Evolutionary conservation across 208 protist species (phyloP), one percentile per base, ranked within the genome.

Genomic region (Wallacemonas sp.): DNA sequence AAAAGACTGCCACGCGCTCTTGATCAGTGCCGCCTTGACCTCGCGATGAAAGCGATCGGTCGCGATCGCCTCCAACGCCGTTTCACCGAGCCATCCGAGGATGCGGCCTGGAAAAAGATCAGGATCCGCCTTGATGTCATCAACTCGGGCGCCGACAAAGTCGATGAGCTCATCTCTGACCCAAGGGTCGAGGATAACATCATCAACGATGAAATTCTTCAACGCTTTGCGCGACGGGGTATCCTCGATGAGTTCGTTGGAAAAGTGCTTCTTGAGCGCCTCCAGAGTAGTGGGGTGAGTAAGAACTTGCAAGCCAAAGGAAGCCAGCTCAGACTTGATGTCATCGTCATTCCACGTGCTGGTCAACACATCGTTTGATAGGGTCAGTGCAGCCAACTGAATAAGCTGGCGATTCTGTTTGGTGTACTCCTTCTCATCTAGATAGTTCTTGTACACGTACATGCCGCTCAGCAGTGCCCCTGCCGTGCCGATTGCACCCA

Each of bases 111-210:
- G 87, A 68, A 78, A 89, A 5, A 96, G 41, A 33, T 72, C 69
- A 1, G 49, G 66, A 78, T 96, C 87, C 17, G 33, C 47, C 58
- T 79, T 78, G 26, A 91, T 64, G 8, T 76, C 74, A 23, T 71
- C 80, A 1, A 76, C 77, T 1, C 83, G 55, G 26, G 87, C 80
- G 47, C 74, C 72, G 16, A 74, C 83, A 43, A 92, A 70, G 21
- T 68, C 79, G 30, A 94, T 69, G 21, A 96, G 85, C 57, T 96
- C 86, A 55, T 96, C 90, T 44, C 77, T 76, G 52, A 96, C 90
- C 85, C 87, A 96, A 12, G 61, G 14, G 61, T 96, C 90, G 33
- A 79, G 66, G 55, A 94, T 81, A n/a, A 94, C 62, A 24, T 90
- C 83, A 6, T 81, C 60, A 14, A 93, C 83, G 27, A 85, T 61